A percentile compares a stretch with the other conserved stretches of the same genome.
phyloP scores from a whole-genome alignment of 495 filamentous ascomycete genomes.

The Podospora pseudopauciseta region DNA sequence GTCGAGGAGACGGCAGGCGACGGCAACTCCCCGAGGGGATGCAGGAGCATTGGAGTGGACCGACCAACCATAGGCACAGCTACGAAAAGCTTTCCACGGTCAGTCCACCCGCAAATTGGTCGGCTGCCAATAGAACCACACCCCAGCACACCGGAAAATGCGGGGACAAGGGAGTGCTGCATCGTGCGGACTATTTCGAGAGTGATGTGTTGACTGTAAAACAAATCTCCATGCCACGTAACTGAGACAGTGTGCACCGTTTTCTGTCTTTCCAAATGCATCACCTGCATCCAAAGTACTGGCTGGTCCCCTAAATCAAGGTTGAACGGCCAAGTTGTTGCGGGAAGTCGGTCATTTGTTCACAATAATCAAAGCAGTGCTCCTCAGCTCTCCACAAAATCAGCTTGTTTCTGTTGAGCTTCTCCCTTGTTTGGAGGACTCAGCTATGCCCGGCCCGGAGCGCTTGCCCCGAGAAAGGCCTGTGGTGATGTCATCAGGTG shows the following conservation, averaged over 20 bases:
- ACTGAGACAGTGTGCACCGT: neutral
- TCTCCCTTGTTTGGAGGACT: no score
- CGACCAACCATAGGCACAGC: neutral
- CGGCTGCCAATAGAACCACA: neutral
- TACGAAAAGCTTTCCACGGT: neutral
- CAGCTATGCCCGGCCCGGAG: neutral
- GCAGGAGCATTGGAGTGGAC: neutral
- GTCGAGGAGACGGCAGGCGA: neutral
- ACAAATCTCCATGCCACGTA: neutral
- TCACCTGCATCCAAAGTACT: neutral
- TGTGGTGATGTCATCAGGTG: neutral
- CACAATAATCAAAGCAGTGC: neutral
- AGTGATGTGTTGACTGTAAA: neutral
- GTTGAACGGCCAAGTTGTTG: neutral
- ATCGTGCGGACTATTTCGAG: neutral
- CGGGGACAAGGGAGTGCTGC: neutral
- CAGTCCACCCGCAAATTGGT: neutral
- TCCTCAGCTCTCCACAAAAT: neutral
- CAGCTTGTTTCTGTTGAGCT: neutral
- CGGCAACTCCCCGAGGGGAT: neutral
- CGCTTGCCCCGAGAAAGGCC: neutral
- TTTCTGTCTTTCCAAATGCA: neutral
- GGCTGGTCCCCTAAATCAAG: neutral
- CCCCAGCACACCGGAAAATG: neutral
- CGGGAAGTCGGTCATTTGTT: neutral